These are phyloP conservation scores for Phytopythium chamaehyphon DNA, from an alignment of 352 stramenopile species.

Conservation along the genomic window DNA sequence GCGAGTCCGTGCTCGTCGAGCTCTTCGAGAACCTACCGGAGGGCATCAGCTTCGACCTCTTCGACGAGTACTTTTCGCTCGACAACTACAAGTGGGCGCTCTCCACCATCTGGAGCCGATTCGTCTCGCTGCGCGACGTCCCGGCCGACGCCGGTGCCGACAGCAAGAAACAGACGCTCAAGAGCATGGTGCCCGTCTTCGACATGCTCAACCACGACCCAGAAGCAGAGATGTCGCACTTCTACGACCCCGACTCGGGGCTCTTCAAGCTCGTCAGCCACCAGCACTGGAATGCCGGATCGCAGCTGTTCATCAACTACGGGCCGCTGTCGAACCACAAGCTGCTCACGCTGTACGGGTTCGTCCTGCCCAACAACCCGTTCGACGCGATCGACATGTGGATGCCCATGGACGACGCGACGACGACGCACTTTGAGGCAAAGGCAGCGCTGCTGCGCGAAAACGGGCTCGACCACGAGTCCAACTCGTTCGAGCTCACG, in stretches of 20 bases:
- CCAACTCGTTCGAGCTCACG: constrained; percentile 61
- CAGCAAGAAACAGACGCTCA: constrained; percentile 35
- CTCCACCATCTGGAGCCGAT: constrained; percentile 86
- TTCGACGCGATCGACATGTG: constrained; percentile 75
- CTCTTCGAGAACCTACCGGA: constrained; percentile 37
- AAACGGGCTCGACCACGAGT: constrained; percentile 57
- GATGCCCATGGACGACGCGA: constrained; percentile 54
- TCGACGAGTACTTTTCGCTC: constrained; percentile 51
- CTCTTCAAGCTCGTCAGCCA: constrained; percentile 66
- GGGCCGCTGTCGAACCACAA: constrained; percentile 81
- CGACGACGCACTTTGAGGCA: constrained; percentile 34
- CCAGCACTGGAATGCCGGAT: constrained; percentile 65
- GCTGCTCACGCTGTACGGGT: constrained; percentile 75
- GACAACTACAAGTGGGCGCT: constrained; percentile 79
- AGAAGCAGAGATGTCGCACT: constrained; percentile 68
- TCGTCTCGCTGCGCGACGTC: constrained; percentile 52
- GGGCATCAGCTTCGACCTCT: constrained; percentile 18
- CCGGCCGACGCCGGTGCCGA: constrained; percentile 12
- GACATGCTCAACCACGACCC: constrained; percentile 87
- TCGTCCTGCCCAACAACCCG: constrained; percentile 62
- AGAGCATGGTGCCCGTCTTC: constrained; percentile 83
- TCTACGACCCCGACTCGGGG: constrained; percentile 43
- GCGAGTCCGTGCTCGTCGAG: constrained; percentile 35
- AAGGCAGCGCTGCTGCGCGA: constrained; percentile 40
- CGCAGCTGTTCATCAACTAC: constrained; percentile 82